Evolutionary conservation across 768 basidiomycete species (phyloP).

Genomic region (Scleroderma bovista): DNA sequence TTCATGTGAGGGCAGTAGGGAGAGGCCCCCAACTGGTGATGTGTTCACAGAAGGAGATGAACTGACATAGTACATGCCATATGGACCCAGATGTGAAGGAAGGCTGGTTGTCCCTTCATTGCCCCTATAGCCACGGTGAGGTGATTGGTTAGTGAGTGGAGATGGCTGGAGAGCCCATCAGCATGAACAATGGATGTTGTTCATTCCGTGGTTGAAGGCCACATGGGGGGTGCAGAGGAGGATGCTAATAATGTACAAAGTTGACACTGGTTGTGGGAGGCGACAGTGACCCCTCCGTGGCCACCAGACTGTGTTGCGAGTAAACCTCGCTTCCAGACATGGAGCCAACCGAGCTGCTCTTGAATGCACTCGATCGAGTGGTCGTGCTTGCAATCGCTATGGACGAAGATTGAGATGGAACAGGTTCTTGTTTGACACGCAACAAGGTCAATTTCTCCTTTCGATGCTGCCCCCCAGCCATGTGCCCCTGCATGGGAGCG

Average conservation of each 20-base stretch:
- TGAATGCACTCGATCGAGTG: conserved; percentile 42
- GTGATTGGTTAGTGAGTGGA: conserved; percentile 22
- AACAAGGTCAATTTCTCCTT: conserved; percentile 49
- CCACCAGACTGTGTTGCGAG: conserved; percentile 39
- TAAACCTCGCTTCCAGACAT: conserved; percentile 54
- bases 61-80: conserved; percentile 29
- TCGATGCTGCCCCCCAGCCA: conserved; percentile 44
- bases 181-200: conserved; percentile 23
- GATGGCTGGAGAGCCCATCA: conserved; percentile 36
- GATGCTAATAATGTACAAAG: conserved; percentile 53
- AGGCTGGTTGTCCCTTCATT: conserved; percentile 32
- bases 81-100: conserved; percentile 31
- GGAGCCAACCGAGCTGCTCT: conserved; percentile 50
- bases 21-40: conserved; percentile 27
- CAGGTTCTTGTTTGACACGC: conserved; percentile 21
- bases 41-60: conserved; percentile 31
- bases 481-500: conserved; percentile 80
- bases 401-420: conserved; percentile 22
- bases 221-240: conserved; percentile 31
- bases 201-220: conserved; percentile 24
- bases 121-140: conserved; percentile 33
- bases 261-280: conserved; percentile 50
- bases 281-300: conserved; percentile 54
- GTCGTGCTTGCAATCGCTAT: conserved; percentile 43
- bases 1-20: conserved; percentile 43